Conservation (phyloP, 805 yeast species). For the Teunomyces panamensis region DNA sequence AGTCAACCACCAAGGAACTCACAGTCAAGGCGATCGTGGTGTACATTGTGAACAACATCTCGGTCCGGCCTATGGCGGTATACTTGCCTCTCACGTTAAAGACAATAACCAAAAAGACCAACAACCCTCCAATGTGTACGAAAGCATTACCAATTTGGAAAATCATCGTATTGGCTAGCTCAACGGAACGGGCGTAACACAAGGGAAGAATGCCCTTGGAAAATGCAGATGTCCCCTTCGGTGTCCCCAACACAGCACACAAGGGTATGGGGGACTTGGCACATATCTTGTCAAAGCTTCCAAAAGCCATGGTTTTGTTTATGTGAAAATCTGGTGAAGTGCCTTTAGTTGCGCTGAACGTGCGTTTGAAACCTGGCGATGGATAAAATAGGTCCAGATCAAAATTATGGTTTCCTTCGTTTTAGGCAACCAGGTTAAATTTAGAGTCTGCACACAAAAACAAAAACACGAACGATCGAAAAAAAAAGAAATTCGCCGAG, state of each 20-base stretch:
- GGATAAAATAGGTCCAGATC: background rate
- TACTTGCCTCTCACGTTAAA: constrained; percentile 79
- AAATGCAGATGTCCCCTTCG: constrained; percentile 28
- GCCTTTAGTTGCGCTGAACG: background rate
- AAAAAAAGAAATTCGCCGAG: background rate
- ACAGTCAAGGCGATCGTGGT: constrained; percentile 55
- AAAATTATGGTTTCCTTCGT: background rate
- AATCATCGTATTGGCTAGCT: constrained; percentile 85
- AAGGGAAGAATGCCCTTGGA: constrained; percentile 64
- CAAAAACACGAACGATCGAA: background rate
- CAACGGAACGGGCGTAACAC: constrained; percentile 85
- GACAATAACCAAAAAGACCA: constrained; percentile 63
- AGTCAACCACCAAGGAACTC: constrained; percentile 74
- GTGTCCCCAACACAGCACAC: constrained; percentile 70
- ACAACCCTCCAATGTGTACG: constrained; percentile 72
- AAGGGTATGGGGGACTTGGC: constrained; percentile 69
- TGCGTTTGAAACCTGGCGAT: background rate
- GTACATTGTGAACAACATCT: constrained; percentile 74
- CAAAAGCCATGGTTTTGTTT: constrained; percentile 52
- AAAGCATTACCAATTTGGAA: constrained; percentile 88
- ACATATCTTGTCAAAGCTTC: constrained; percentile 64
- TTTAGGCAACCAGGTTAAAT: background rate
- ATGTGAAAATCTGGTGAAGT: background rate
- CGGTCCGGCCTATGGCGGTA: constrained; percentile 92
- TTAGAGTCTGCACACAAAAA: background rate